phyloP scores from a whole-genome alignment of 352 stramenopile species.

The Peronospora belbahrii region DNA sequence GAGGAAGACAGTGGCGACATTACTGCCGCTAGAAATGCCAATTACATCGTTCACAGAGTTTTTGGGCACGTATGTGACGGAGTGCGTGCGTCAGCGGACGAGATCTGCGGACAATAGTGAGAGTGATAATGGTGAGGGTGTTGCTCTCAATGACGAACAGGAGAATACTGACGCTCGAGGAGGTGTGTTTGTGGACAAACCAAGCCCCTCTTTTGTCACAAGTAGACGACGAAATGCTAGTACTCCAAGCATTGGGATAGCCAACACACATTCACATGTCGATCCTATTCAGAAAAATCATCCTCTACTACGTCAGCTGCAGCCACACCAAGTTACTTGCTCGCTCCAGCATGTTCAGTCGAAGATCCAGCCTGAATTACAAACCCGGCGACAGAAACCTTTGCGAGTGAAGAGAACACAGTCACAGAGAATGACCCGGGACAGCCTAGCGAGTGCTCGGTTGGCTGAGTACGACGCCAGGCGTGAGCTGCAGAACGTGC shows the following conservation, averaged over 20 bases:
- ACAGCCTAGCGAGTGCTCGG: conserved; percentile 44
- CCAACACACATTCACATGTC: conserved; percentile 1
- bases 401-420: conserved; percentile 74
- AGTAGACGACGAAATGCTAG: neutral
- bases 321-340: conserved; percentile 2
- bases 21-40: conserved; percentile 31
- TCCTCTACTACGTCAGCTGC: conserved; percentile 9
- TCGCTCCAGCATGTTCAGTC: conserved; percentile 40
- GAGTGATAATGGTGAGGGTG: neutral
- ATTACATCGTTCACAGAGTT: conserved; percentile 53
- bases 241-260: conserved; percentile 4
- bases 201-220: neutral
- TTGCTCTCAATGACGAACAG: neutral
- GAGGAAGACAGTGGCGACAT: conserved; percentile 25
- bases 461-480: conserved; percentile 52
- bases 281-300: conserved; percentile 3
- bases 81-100: conserved; percentile 28
- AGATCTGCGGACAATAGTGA: neutral
- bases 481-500: conserved; percentile 22
- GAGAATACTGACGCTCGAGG: conserved; percentile 3
- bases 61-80: conserved; percentile 40
- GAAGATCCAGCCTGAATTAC: conserved; percentile 60
- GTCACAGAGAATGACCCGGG: conserved; percentile 65
- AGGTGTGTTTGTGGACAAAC: neutral
- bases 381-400: conserved; percentile 42